Percentiles rank a stretch among this genome's conserved stretches.
Evolutionary conservation across 2,329 filamentous ascomycete species (phyloP).

Genomic region (Colletotrichum shisoi): DNA sequence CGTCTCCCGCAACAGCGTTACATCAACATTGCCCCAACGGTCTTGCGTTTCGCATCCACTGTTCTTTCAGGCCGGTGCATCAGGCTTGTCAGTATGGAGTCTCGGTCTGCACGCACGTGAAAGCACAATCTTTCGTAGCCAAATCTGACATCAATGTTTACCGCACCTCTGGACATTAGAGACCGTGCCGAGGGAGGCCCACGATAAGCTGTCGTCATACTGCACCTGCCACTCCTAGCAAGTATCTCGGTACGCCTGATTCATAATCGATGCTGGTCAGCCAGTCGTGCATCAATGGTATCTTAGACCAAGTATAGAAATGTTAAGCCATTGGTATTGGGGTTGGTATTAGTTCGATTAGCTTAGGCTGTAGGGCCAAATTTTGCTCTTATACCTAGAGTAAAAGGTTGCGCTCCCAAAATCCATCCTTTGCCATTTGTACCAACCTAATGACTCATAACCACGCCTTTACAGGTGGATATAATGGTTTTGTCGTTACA

Average conservation of each 20-base stretch:
- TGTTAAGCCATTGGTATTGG: neutral
- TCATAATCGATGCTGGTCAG: neutral
- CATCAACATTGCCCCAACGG: slow-evolving; percentile 4
- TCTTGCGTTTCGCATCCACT: slow-evolving; percentile 17
- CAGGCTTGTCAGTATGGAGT: neutral
- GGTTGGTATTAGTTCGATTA: slow-evolving; percentile 9
- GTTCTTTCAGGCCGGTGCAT: slow-evolving; percentile 1
- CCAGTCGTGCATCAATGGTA: neutral
- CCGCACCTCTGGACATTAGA: neutral
- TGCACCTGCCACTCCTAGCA: neutral
- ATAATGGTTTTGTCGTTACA: slow-evolving; percentile 9
- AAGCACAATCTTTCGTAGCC: neutral
- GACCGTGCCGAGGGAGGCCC: slow-evolving; percentile 5
- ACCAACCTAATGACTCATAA: neutral
- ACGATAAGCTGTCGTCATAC: neutral
- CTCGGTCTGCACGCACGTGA: slow-evolving; percentile 15
- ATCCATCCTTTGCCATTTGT: neutral
- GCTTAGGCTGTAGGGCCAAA: neutral
- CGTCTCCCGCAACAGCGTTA: slow-evolving; percentile 4
- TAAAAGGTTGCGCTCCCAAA: neutral
- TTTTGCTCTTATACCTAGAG: neutral
- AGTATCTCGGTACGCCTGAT: neutral
- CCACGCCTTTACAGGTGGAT: neutral
- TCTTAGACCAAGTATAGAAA: neutral
- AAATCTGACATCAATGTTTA: slow-evolving; percentile 21